phyloP scores from a whole-genome alignment of 306 rosid genomes.

The Boehmeria nivea region DNA sequence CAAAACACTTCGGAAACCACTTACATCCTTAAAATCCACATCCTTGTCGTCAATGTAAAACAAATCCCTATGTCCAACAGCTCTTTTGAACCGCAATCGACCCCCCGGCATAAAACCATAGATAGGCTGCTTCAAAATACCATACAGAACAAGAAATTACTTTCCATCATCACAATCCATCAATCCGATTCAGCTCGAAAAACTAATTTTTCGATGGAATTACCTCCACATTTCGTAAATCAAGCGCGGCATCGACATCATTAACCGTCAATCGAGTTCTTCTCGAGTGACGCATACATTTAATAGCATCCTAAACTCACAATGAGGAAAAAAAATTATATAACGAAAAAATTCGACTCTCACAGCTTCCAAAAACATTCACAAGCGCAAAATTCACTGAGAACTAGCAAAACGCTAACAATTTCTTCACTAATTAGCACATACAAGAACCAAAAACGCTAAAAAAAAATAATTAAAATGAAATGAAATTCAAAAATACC shows the following conservation, averaged over 20 bases:
- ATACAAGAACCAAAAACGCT: background rate
- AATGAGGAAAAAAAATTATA: slow-evolving; percentile 17
- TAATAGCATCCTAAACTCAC: slow-evolving; percentile 71
- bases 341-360: background rate
- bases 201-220: slow-evolving; percentile 12
- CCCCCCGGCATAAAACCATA: slow-evolving; percentile 74
- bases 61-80: slow-evolving; percentile 81
- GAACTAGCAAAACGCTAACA: background rate
- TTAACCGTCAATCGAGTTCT: slow-evolving; percentile 66
- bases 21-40: slow-evolving; percentile 86
- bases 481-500: slow-evolving; percentile 28
- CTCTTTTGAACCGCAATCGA: slow-evolving; percentile 71
- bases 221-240: slow-evolving; percentile 83
- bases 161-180: too few species aligned
- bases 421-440: background rate
- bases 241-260: slow-evolving; percentile 83
- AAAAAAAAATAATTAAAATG: background rate
- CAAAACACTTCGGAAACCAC: slow-evolving; percentile 25
- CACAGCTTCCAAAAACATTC: background rate
- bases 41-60: slow-evolving; percentile 91
- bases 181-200: background rate
- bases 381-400: background rate
- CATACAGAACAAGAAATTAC: background rate
- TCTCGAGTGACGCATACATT: slow-evolving; percentile 93
- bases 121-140: slow-evolving; percentile 49